Percentiles rank a stretch among this genome's conserved stretches.
These are phyloP conservation scores for Nigrospora sphaerica DNA, from an alignment of 2,329 filamentous ascomycete species.

Conservation along the genomic window DNA sequence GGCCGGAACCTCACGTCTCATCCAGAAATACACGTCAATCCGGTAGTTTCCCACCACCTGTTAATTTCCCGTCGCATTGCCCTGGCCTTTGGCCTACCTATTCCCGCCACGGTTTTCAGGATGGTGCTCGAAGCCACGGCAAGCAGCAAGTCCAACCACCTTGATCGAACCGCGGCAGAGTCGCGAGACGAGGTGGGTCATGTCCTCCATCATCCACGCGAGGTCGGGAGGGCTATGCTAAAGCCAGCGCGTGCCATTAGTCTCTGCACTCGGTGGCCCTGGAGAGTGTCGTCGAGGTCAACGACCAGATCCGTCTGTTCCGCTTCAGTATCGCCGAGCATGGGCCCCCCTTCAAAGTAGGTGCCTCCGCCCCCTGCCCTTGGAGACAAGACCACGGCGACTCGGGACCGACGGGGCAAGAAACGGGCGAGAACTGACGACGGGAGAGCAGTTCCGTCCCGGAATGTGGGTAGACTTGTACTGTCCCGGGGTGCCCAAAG, in stretches of 20 bases:
- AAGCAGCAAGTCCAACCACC: slow-evolving; percentile 32
- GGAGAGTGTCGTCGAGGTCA: slow-evolving; percentile 54
- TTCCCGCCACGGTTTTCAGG: no score
- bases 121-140: not conserved
- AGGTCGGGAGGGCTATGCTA: not conserved
- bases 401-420: no score
- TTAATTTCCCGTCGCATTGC: no score
- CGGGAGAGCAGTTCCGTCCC: slow-evolving; percentile 55
- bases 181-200: slow-evolving; percentile 53
- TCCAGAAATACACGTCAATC: no score
- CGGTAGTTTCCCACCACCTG: no score
- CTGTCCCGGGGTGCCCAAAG: slow-evolving; percentile 59
- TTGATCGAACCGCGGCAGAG: slow-evolving; percentile 67
- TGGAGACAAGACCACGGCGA: no score
- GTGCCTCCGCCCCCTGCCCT: no score
- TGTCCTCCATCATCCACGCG: not conserved
- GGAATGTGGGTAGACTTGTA: slow-evolving; percentile 88
- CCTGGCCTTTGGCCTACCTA: no score
- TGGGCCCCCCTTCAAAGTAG: slow-evolving; percentile 24
- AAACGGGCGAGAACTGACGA: no score
- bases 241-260: slow-evolving; percentile 18
- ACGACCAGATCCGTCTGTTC: slow-evolving; percentile 61
- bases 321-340: slow-evolving; percentile 50
- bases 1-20: no score
- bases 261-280: slow-evolving; percentile 56